Conservation (phyloP, 495 filamentous ascomycete genomes). For the Articulospora tetracladia region DNA sequence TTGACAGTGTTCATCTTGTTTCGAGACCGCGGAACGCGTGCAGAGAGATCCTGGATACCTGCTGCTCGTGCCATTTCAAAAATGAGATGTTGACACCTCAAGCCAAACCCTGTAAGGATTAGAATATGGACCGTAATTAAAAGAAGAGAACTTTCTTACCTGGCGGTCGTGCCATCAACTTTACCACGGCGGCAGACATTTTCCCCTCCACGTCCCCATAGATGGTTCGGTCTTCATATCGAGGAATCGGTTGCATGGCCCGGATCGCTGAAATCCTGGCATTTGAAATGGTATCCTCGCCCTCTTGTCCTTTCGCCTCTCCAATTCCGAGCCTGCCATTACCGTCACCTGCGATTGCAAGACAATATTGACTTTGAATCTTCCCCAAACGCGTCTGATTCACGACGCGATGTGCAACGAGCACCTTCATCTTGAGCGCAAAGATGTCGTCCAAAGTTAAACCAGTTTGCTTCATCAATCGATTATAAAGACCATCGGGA, state of each 20-base stretch:
- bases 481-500: constrained; percentile 44
- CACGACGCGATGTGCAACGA: constrained; percentile 68
- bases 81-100: constrained; percentile 84
- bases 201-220: constrained; percentile 83
- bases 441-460: constrained; percentile 54
- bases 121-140: constrained; percentile 4
- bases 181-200: constrained; percentile 75
- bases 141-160: constrained; percentile 55
- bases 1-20: constrained; percentile 98
- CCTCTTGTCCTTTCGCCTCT: constrained; percentile 80
- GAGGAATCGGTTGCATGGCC: constrained; percentile 80
- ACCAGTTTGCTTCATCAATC: constrained; percentile 65
- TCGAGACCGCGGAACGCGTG: constrained; percentile 68
- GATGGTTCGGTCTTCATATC: constrained; percentile 90
- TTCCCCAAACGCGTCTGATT: constrained; percentile 98
- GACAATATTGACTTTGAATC: constrained; percentile 62
- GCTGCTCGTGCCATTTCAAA: constrained; percentile 84
- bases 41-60: constrained; percentile 83
- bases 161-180: constrained; percentile 77
- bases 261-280: constrained; percentile 72
- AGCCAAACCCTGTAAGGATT: constrained; percentile 69
- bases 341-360: constrained; percentile 78
- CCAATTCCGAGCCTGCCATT: constrained; percentile 85
- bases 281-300: constrained; percentile 56
- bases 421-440: constrained; percentile 51